Evolutionary conservation across 768 basidiomycete species (phyloP), one percentile per base, ranked within the genome.

Genomic region (Boletus subparvulus): DNA sequence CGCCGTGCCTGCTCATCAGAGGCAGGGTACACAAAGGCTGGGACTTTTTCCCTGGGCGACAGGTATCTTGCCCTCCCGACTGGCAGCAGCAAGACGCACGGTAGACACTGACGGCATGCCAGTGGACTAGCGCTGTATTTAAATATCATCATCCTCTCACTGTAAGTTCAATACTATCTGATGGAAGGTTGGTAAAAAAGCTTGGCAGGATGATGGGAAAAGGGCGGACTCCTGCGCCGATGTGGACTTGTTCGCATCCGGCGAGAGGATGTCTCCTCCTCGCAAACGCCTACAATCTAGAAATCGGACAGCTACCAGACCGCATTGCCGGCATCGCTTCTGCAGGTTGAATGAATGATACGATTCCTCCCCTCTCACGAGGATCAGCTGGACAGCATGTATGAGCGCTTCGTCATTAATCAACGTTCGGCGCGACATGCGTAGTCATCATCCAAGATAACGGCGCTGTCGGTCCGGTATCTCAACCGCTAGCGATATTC

Each of bases 301-400:
- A 35, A 35, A 16, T 24, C 21, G 2, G 30, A 8, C 19, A 10
- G 21, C 21, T 6, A 26, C 26, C 26, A 26, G 5, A 14, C 21
- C 47, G 24, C 48, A 49, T 12, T 28, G 6, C 12, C 32, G 50
- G 33, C 8, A n/a, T 41, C 50, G 6, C 46, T 21, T 6, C 19
- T 30, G 11, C 3, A 17, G n/a, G n/a, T n/a, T n/a, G n/a, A n/a
- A n/a, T n/a, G n/a, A n/a, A 33, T 46, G 36, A 45, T 35, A 13
- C 24, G 4, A 32, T 41, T 41, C 42, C n/a, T 13, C 35, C 54
- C 21, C 13, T 36, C 14, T 11, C 6, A 24, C 19, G 47, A 58
- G 43, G 43, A 59, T 59, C 56, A 47, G 13, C 43, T 59, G 19
- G 17, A 3, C 50, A 35, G 28, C 46, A 36, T n/a, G 46, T 12